Evolutionary conservation across 495 filamentous ascomycete species (phyloP), one percentile per base, ranked within the genome.

Genomic region (Podospora anserina): DNA sequence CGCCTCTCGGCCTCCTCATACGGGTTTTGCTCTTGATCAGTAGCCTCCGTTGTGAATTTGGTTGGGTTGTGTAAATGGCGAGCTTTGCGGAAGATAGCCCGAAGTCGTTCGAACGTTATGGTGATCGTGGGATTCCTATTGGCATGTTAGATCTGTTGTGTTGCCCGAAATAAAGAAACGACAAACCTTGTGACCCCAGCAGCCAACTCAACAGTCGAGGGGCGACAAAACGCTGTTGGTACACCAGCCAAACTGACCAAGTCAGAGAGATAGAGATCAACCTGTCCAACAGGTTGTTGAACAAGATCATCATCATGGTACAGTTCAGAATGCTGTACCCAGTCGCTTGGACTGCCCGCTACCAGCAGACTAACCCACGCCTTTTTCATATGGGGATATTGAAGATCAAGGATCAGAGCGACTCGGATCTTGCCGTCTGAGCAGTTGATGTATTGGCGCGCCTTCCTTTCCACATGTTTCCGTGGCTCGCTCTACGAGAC

Each of bases 401-500:
- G 57, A 23, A 66, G 55, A 32, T 69, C 26, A 30, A 69, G 27
- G 34, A 66, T 53, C 20, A 66, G n/a, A 27, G 32, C 64, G 39
- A 26, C 44, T 64, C 27, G 63, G 34, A 69, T 66, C 49, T 62
- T 64, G 30, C 68, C 68, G 54, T 69, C 63, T 27, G 56, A 59
- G 49, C 15, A 57, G 5, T 66, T 59, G 49, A 69, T 69, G 27
- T 66, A 66, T 60, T 66, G 68, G 49, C 27, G 30, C 16, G 44
- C 58, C 57, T 69, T 66, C 23, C 49, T 44, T 19, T 69, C 63
- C 59, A 69, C 44, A 49, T 66, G 58, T 60, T 60, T 53, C 2
- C 63, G 68, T 58, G 68, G 27, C 23, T 69, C 68, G 53, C 68
- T 59, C 58, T 69, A 69, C 58, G 63, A 66, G 39, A 69, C 64